Base-by-base conservation (phyloP, 805 yeast species). In the Candida ponderosae region DNA sequence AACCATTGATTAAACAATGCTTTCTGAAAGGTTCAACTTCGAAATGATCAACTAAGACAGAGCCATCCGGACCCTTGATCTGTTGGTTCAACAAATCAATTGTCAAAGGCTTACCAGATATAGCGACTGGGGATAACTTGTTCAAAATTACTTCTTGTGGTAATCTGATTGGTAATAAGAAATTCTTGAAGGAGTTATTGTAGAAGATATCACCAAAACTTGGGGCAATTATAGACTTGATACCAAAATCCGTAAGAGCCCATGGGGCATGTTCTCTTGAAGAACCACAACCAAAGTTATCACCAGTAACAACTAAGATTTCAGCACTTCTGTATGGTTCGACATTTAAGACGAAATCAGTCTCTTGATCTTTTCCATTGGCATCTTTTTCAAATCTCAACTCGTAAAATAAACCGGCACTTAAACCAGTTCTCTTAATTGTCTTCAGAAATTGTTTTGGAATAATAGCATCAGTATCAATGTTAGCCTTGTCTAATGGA, bases 231-330 rank as follows among this genome's bases (percentile, higher is more conserved):
- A 93, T 84, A 45, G 90, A 81, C 62, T 84, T 81, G 62, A 93
- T 88, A 63, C 98, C 98, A 55, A 93, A 93, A 65, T 93, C 98
- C 54, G 88, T 89, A 48, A 93, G 73, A 2, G 98, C 97, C 98
- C 98, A 93, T 40, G 98, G 97, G 26, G 98, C 98, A 56, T 93
- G 98, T 64, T 93, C 98, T 74, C 98, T 86, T 2, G 97, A 89
- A 30, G 97, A 89, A 54, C 98, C 98, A 70, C 98, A 93, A 48
- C 98, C 98, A 59, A 93, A 93, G 71, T 93, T 93, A 59, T 86
- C 95, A 60, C 98, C 98, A 31, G 94, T 79, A 42, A 88, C 95
- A 49, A 90, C 81, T 47, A 93, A 68, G 49, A 90, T 81, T 62
- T 83, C 79, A 17, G 97, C 81, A 18, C 72, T 54, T 47, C 80